These are phyloP conservation scores for Debaryomycetaceae sp. DNA, from an alignment of 1,139 yeast species.

Conservation along the genomic window DNA sequence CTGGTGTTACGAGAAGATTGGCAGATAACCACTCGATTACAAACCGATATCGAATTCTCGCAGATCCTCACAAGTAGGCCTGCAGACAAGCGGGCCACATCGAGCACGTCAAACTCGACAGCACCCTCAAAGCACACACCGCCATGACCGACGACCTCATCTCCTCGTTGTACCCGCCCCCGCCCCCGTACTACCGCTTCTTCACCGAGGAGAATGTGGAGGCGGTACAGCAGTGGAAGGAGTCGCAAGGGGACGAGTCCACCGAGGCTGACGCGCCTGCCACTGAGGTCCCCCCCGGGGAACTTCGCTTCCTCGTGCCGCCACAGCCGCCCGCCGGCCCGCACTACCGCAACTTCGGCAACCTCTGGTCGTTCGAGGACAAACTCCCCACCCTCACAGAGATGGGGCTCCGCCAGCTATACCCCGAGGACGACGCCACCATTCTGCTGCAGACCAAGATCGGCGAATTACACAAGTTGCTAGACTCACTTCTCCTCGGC, in stretches of 20 bases:
- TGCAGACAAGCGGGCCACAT: too few relatives aligned
- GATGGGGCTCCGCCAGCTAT: constrained; percentile 66
- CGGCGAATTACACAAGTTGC: constrained; percentile 61
- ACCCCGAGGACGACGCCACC: constrained; percentile 42
- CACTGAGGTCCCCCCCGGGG: constrained; percentile 23
- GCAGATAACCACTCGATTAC: too few relatives aligned
- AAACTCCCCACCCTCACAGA: constrained; percentile 62
- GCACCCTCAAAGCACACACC: neutral
- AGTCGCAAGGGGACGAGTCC: constrained; percentile 2
- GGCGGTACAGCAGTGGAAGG: constrained; percentile 24
- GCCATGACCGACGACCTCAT: constrained; percentile 33
- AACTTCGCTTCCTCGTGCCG: constrained; percentile 55
- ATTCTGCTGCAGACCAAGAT: constrained; percentile 53
- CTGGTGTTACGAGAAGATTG: neutral
- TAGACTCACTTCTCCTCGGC: constrained; percentile 65
- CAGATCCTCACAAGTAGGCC: too few relatives aligned
- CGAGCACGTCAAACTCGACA: neutral
- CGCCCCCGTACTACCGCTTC: constrained; percentile 69
- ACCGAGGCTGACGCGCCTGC: constrained; percentile 4
- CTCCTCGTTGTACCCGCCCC: constrained; percentile 79
- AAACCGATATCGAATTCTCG: too few relatives aligned
- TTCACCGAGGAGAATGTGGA: constrained; percentile 61
- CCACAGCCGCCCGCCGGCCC: constrained; percentile 59
- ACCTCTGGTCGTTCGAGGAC: constrained; percentile 74
- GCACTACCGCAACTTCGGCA: constrained; percentile 76